Evolutionary conservation across 2,329 filamentous ascomycete genomes (phyloP).

Genomic region (Colletotrichum sp.): DNA sequence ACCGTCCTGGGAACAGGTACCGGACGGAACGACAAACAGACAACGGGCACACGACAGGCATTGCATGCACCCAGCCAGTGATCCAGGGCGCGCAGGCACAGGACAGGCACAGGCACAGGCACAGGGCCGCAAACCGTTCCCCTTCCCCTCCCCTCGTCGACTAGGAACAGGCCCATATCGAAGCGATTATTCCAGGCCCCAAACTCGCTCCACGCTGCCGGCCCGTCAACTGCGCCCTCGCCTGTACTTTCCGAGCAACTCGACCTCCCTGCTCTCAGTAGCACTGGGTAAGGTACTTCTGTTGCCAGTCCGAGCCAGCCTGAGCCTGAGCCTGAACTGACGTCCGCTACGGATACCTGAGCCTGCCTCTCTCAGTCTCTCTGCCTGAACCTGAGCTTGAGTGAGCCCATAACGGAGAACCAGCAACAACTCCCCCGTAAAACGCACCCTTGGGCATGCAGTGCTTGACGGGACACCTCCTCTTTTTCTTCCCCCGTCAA

Average conservation of each 20-base stretch:
- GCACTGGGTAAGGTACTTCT: not conserved
- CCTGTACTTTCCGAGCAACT: not conserved
- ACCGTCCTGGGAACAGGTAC: slow-evolving; percentile 4
- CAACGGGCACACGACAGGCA: not conserved
- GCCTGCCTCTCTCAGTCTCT: not conserved
- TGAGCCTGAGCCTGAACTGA: not conserved
- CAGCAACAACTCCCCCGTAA: not conserved
- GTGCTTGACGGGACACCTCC: not conserved
- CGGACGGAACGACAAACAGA: slow-evolving; percentile 6
- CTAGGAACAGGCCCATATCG: not conserved
- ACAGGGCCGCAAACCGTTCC: not conserved
- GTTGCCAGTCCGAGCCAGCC: not conserved
- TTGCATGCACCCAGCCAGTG: not conserved
- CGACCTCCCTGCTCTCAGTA: not conserved
- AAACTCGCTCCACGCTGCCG: not conserved
- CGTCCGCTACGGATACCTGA: not conserved
- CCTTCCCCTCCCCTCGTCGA: not conserved
- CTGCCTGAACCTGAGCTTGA: not conserved
- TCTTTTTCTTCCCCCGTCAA: not conserved
- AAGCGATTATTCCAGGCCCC: not conserved
- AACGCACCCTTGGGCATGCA: not conserved
- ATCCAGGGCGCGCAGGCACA: not conserved
- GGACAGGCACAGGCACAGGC: not conserved
- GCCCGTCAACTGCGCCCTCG: slow-evolving; percentile 5
- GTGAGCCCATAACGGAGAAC: not conserved